Evolutionary conservation across 1,284 basidiomycete genomes (phyloP), one percentile per base, ranked within the genome.

Genomic region (Boletus semigastroideus): DNA sequence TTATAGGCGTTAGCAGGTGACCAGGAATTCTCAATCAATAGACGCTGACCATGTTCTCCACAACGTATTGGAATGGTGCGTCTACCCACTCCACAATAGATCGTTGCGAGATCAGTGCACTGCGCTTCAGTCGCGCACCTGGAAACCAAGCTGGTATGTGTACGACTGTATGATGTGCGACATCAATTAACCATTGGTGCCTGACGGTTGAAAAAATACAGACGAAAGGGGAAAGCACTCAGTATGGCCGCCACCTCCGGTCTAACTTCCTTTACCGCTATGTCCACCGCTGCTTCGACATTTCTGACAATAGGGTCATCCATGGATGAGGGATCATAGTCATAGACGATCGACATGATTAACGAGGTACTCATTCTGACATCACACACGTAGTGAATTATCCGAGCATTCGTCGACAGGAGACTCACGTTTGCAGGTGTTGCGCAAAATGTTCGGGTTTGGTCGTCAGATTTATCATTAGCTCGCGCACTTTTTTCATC

Each of bases 321-420:
- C 16, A 1, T 33, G 13, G 49, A 33, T 2, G 28, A 38, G 10
- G 46, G 36, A n/a, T 42, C 17, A 25, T 59, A 59, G 30, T 48
- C 58, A 20, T 62, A 59, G 25, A 51, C 44, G 10, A 51, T 48
- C 7, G 25, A 33, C 56, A 61, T 59, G 28, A 59, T 46, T 14
- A 42, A 20, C 31, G 59, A 61, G 17, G 43, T 51, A 44, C 46
- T 46, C 22, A 48, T 37, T 17, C 57, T 60, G 31, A 38, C 12
- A 38, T 38, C 19, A 34, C 16, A 9, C 6, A 34, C 4, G 33
- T 34, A 14, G 16, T 34, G 33, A 16, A 34, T n/a, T n/a, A 14
- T 16, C 9, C 8, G 4, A n/a, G 17, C 5, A 20, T 12, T 38
- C 4, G 6, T 22, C 22, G 19, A 13, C n/a, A 4, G 17, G 37